Percentiles rank a stretch among this genome's conserved stretches.
phyloP scores from a whole-genome alignment of 352 stramenopile species.

The Pythium dissotocum region DNA sequence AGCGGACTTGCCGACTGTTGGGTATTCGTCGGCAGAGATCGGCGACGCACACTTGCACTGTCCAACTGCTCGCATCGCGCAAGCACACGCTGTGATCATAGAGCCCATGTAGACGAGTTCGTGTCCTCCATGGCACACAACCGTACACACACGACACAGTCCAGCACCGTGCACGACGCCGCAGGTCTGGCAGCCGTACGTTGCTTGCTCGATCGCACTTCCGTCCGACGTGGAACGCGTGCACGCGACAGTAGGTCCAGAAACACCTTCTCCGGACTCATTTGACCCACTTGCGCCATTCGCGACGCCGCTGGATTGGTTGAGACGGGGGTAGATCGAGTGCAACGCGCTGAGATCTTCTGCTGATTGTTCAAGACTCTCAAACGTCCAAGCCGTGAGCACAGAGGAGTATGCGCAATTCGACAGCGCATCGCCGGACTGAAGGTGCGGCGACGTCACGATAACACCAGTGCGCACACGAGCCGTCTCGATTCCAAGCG shows the following conservation, averaged over 20 bases:
- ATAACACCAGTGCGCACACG: constrained; percentile 22
- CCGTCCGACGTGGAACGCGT: constrained; percentile 75
- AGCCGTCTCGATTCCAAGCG: constrained; percentile 13
- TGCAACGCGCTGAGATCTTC: constrained; percentile 6
- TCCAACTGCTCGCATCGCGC: constrained; percentile 48
- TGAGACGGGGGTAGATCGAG: constrained; percentile 14
- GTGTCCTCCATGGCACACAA: constrained; percentile 79
- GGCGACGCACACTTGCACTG: constrained; percentile 55
- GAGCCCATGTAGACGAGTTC: constrained; percentile 78
- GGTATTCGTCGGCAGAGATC: constrained; percentile 41
- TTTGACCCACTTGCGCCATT: background rate
- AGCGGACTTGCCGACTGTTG: constrained; percentile 33
- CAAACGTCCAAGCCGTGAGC: constrained; percentile 25
- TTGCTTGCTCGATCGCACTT: constrained; percentile 76
- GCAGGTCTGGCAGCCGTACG: constrained; percentile 84
- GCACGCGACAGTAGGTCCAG: constrained; percentile 38
- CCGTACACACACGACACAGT: constrained; percentile 70
- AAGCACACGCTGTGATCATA: constrained; percentile 70
- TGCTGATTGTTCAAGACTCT: constrained; percentile 3
- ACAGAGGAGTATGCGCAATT: constrained; percentile 1
- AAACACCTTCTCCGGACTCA: background rate
- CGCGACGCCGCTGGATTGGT: background rate
- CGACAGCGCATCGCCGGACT: background rate
- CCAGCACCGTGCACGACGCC: constrained; percentile 64
- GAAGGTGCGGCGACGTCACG: constrained; percentile 2